Base-by-base conservation (phyloP, 331 rosid genomes). In the Quercus phellos region DNA sequence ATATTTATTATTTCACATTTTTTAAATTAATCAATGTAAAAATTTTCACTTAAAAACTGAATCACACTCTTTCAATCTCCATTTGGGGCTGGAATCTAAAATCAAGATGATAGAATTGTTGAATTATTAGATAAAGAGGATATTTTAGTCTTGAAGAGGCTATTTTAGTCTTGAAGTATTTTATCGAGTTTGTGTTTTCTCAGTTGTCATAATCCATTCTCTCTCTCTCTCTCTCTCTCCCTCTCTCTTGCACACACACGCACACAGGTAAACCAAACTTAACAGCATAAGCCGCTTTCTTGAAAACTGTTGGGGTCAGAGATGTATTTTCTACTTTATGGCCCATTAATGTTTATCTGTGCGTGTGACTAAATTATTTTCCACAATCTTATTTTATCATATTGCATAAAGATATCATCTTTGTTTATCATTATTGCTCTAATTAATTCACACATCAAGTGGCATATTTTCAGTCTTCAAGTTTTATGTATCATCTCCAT, bases 401-500 rank as follows among this genome's bases (percentile, higher is more conserved):
- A 7, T 34, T 66, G 70, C 50, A 32, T 30, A 21, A 66, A 32
- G 6, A 24, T 66, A 18, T 32, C n/a, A 66, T 34, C 50, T 32
- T 72, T 24, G 18, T 34, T 56, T 21, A 42, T 67, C 17, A 30
- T 50, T 16, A 43, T 58, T 66, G 76, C 75, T 74, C 51, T 78
- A 59, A 54, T 43, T 66, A 54, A 43, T 75, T 43, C 11, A 55
- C 50, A 26, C 46, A 46, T 78, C 38, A 73, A 27, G 72, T 22
- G 29, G 17, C 78, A 59, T 35, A 78, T 71, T 83, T 34, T n/a
- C 43, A 60, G 1, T 13, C 13, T 69, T 77, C 21, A 73, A 64
- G 61, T 64, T 81, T 72, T 63, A 51, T 73, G 82, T 51, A 69
- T 67, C 53, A 32, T 83, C 75, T 54, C 22, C 61, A 78, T 87